Base-by-base conservation (phyloP, 2,329 filamentous ascomycete species). In the Colletotrichum graminicola region DNA sequence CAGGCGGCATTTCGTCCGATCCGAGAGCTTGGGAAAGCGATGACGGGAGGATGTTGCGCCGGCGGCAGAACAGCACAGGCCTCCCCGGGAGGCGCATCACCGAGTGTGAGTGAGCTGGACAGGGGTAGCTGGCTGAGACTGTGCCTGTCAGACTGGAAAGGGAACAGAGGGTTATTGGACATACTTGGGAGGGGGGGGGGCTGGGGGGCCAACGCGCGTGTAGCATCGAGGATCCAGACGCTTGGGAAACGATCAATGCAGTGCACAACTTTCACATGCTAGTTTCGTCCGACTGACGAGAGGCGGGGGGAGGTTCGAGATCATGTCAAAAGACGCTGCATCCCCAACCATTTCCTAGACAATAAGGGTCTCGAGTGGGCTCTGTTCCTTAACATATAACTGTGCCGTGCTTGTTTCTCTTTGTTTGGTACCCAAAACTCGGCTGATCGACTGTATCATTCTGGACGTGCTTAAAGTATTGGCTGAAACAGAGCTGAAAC, bases 401-500 rank as follows among this genome's bases (percentile, higher is more conserved):
- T 32, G 21, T 52, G 39, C 21, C n/a, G 56, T 45, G 45, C 18
- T 21, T 23, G 45, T 47, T n/a, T 39, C 26, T 23, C 43, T 29
- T 57, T 21, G 26, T 21, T 11, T 43, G 43, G 51, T 1, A 12
- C 6, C 5, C 5, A 12, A 39, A 47, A 47, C 68, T 64, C 65
- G 59, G 57, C 54, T 49, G 59, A 69, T 63, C 62, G 49, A 60
- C 65, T 43, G 54, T 56, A 60, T 45, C 16, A 43, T 36, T 62
- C 49, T 57, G 49, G 67, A 62, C 55, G 45, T 47, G 65, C 36
- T 52, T 52, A 54, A 55, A 60, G 52, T 49, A 34, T 34, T 41
- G 65, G 60, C 69, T 72, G 69, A 72, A 72, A 72, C 69, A 41
- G 45, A 63, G 47, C 65, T 72, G 69, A 72, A 72, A 72, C 69